Evolutionary conservation across 805 yeast genomes (phyloP).

Genomic region (Starmerella riodocensis): DNA sequence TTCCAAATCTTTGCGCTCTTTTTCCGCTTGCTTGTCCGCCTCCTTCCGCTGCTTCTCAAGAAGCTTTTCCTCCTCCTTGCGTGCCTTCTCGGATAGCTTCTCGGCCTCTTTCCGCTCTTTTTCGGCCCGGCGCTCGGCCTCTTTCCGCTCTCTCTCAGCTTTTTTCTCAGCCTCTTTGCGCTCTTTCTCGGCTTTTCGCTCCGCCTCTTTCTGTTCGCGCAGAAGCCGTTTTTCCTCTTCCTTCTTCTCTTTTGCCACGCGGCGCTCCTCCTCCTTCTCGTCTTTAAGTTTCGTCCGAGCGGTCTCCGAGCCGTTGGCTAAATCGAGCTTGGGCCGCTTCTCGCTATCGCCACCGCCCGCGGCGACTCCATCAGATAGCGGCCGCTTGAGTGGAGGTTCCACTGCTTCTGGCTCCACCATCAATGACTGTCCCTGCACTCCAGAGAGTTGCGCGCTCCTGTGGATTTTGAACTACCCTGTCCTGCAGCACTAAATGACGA

Average conservation of each 20-base stretch:
- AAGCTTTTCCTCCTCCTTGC: conserved; percentile 13
- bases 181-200: conserved; percentile 17
- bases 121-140: conserved; percentile 16
- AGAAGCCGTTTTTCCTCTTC: conserved; percentile 11
- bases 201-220: conserved; percentile 20
- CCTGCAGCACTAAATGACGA: too few relatives aligned
- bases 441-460: too few relatives aligned
- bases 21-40: conserved; percentile 18
- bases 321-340: too few relatives aligned
- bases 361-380: too few relatives aligned
- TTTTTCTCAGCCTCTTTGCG: conserved; percentile 15
- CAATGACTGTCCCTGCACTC: too few relatives aligned
- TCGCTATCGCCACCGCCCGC: too few relatives aligned
- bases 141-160: conserved; percentile 16
- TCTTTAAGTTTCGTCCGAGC: conserved; percentile 1
- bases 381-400: too few relatives aligned
- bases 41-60: conserved; percentile 18
- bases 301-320: too few relatives aligned
- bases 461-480: too few relatives aligned
- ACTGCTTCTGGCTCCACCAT: too few relatives aligned
- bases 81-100: conserved; percentile 17
- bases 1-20: conserved; percentile 19
- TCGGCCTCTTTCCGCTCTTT: conserved; percentile 23
- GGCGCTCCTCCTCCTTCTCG: conserved; percentile 2
- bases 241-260: conserved; percentile 3